These are phyloP conservation scores for Penicillium hesseltinei DNA, from an alignment of 2,329 filamentous ascomycete genomes.

Conservation along the genomic window DNA sequence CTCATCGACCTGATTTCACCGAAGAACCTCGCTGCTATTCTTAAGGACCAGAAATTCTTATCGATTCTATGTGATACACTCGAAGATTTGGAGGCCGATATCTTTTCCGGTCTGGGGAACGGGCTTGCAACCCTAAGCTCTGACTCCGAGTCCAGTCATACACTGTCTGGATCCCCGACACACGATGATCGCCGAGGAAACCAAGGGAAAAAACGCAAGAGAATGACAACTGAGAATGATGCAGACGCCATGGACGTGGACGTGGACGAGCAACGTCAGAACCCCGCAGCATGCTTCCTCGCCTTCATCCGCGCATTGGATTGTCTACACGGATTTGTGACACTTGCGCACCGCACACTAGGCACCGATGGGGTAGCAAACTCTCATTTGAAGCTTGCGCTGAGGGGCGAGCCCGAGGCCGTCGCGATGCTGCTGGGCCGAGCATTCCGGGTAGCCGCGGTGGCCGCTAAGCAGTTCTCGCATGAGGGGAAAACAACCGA, in stretches of 20 bases:
- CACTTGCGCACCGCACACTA: constrained; percentile 26
- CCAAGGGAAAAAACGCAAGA: constrained; percentile 42
- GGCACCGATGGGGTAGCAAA: constrained; percentile 33
- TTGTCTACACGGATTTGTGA: constrained; percentile 35
- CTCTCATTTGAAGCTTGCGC: constrained; percentile 41
- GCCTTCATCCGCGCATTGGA: constrained; percentile 36
- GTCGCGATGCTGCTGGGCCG: constrained; percentile 38
- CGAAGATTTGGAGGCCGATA: constrained; percentile 50
- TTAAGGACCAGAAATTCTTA: constrained; percentile 69
- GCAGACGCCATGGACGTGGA: constrained; percentile 32
- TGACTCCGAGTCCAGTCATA: constrained; percentile 38
- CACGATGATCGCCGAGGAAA: constrained; percentile 20
- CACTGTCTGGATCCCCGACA: constrained; percentile 30
- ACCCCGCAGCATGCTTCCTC: constrained; percentile 32
- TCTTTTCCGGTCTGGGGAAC: constrained; percentile 28
- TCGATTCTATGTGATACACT: constrained; percentile 64
- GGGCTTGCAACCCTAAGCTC: constrained; percentile 26
- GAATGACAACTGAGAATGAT: constrained; percentile 25
- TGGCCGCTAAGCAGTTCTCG: constrained; percentile 31
- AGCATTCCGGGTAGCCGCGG: constrained; percentile 34
- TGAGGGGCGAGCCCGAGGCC: constrained; percentile 37
- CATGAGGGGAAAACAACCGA: constrained; percentile 32
- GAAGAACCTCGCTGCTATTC: constrained; percentile 66
- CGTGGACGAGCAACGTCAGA: constrained; percentile 31
- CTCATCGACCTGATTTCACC: constrained; percentile 67